Conservation (phyloP, 2,329 filamentous ascomycete species). For the Xylaria sp. region DNA sequence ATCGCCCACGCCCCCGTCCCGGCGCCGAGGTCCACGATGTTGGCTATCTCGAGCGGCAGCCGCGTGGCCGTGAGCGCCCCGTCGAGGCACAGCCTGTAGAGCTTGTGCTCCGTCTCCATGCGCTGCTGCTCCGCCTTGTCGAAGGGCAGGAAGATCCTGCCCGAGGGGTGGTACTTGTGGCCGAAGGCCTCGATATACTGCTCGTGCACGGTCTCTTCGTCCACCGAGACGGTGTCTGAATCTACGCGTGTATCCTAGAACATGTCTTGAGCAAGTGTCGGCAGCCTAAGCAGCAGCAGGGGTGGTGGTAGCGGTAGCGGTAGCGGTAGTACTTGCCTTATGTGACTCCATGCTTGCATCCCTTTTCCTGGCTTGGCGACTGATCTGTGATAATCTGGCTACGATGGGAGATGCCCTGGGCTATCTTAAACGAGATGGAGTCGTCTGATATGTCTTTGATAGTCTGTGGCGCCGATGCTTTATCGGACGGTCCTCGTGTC, state of each 20-base stretch:
- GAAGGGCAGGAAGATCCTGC: conserved; percentile 36
- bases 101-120: conserved; percentile 31
- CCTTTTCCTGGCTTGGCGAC: conserved; percentile 11
- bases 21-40: conserved; percentile 46
- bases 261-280: conserved; percentile 5
- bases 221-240: conserved; percentile 13
- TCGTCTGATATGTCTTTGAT: conserved; percentile 7
- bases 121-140: conserved; percentile 33
- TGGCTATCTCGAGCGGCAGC: conserved; percentile 31
- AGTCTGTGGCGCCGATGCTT: conserved; percentile 16
- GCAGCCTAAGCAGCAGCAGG: background rate
- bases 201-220: conserved; percentile 16
- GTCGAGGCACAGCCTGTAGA: conserved; percentile 34
- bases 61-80: conserved; percentile 35
- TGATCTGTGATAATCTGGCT: conserved; percentile 7
- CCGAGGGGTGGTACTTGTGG: conserved; percentile 33
- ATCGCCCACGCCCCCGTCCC: conserved; percentile 49
- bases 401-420: background rate
- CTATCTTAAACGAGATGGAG: background rate
- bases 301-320: background rate
- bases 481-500: conserved; percentile 15
- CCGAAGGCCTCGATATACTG: conserved; percentile 34
- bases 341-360: conserved; percentile 5
- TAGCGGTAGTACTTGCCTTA: conserved; percentile 13
- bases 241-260: conserved; percentile 13